These are phyloP conservation scores for Naumovozyma dairenensis DNA, from an alignment of 805 yeast genomes.

Conservation along the genomic window DNA sequence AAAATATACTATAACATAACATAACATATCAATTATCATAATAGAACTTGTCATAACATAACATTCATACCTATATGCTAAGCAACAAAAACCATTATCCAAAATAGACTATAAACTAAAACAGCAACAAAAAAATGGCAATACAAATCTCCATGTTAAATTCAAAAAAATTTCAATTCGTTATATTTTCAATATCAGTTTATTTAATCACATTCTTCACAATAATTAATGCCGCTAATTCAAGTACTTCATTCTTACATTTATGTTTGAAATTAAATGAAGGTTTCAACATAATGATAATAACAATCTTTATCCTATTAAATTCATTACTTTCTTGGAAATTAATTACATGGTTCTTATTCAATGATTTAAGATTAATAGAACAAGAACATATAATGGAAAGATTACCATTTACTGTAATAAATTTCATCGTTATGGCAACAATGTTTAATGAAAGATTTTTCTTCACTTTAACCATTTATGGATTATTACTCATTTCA, in stretches of 20 bases:
- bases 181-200: neutral
- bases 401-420: slow-evolving; percentile 52
- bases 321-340: slow-evolving; percentile 35
- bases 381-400: slow-evolving; percentile 71
- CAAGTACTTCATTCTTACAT: slow-evolving; percentile 25
- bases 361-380: slow-evolving; percentile 65
- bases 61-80: no score
- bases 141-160: no score
- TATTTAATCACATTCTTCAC: neutral
- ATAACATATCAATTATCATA: no score
- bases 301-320: slow-evolving; percentile 38
- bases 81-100: no score
- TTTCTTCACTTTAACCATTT: slow-evolving; percentile 34
- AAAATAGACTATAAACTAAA: no score
- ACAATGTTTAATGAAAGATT: slow-evolving; percentile 43
- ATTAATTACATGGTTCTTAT: slow-evolving; percentile 41
- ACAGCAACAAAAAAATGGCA: no score
- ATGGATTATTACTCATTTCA: slow-evolving; percentile 36
- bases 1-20: no score
- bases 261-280: slow-evolving; percentile 42
- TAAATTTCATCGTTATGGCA: slow-evolving; percentile 50
- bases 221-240: neutral
- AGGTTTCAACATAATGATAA: slow-evolving; percentile 36
- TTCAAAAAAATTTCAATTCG: neutral
- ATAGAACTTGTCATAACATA: no score